phyloP scores from a whole-genome alignment of 139 green algal genomes.

The Auxenochlorella pyrenoidosa region DNA sequence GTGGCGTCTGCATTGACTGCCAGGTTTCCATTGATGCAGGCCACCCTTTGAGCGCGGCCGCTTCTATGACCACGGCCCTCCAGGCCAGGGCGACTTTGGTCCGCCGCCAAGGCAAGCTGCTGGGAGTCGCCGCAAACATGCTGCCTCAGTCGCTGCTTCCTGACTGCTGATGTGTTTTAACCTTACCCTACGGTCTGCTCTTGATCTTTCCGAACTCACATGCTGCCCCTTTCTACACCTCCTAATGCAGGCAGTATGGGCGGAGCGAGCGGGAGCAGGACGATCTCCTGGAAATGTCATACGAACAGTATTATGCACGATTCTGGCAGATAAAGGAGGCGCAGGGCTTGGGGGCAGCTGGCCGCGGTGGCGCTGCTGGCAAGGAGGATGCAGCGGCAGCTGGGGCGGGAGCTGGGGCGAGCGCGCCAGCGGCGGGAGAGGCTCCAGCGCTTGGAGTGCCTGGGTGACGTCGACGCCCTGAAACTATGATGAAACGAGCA shows the following conservation, averaged over 20 bases:
- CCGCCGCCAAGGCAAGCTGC: not conserved
- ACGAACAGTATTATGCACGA: conserved; percentile 60
- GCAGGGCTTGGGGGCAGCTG: not conserved
- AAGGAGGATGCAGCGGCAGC: not conserved
- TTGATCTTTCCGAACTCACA: not conserved
- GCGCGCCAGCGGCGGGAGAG: too few relatives aligned
- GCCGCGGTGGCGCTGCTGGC: not conserved
- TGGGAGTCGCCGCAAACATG: not conserved
- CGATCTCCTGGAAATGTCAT: conserved; percentile 59
- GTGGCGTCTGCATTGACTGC: too few relatives aligned
- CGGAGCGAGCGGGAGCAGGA: not conserved
- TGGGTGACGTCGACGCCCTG: too few relatives aligned
- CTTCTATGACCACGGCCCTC: not conserved
- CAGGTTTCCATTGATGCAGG: not conserved
- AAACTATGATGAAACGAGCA: too few relatives aligned
- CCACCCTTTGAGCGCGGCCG: not conserved
- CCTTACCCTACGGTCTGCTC: not conserved
- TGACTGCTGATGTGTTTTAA: not conserved
- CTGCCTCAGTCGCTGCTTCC: not conserved
- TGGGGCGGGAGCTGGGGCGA: not conserved
- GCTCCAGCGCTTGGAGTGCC: too few relatives aligned
- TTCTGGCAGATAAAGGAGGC: conserved; percentile 51
- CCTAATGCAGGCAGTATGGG: not conserved
- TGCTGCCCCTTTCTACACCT: not conserved
- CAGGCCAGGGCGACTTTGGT: not conserved